These are phyloP conservation scores for Trichocladium antarcticum DNA, from an alignment of 495 filamentous ascomycete genomes.

Conservation along the genomic window DNA sequence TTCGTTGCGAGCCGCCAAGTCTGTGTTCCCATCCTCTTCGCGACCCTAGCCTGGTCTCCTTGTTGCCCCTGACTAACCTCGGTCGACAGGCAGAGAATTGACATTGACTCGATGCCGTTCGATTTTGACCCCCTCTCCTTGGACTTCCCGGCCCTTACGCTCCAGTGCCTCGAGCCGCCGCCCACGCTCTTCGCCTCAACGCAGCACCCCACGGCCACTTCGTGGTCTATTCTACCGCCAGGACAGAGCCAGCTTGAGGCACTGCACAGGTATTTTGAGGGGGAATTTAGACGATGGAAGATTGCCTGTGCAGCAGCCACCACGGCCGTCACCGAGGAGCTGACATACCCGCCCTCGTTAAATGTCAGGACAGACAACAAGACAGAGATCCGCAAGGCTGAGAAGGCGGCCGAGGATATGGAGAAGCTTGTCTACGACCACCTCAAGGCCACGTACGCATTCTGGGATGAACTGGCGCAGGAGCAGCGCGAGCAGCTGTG, in stretches of 20 bases:
- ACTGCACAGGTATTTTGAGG: conserved; percentile 51
- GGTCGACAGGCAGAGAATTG: conserved; percentile 35
- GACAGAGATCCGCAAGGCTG: conserved; percentile 31
- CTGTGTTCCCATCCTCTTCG: background rate
- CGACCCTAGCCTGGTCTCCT: too few species aligned
- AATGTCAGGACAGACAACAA: conserved; percentile 30
- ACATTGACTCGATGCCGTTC: conserved; percentile 48
- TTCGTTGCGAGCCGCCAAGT: conserved; percentile 74
- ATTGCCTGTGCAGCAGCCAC: conserved; percentile 32
- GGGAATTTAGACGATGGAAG: conserved; percentile 56
- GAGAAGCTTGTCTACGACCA: conserved; percentile 56
- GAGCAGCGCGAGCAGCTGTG: conserved; percentile 54
- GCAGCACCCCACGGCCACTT: conserved; percentile 55
- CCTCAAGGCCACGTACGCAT: conserved; percentile 54
- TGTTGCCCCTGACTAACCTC: conserved; percentile 10
- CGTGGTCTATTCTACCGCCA: conserved; percentile 66
- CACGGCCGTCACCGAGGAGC: conserved; percentile 31
- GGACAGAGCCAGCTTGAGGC: conserved; percentile 58
- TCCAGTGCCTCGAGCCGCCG: conserved; percentile 68
- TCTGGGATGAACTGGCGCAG: conserved; percentile 53
- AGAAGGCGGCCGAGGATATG: conserved; percentile 37
- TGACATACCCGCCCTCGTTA: conserved; percentile 29
- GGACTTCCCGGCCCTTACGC: conserved; percentile 69
- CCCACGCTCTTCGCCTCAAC: conserved; percentile 61
- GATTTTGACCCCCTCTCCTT: conserved; percentile 72